These are phyloP conservation scores for Tetrahymena borealis DNA, from an alignment of 73 alveolate species.

Conservation along the genomic window DNA sequence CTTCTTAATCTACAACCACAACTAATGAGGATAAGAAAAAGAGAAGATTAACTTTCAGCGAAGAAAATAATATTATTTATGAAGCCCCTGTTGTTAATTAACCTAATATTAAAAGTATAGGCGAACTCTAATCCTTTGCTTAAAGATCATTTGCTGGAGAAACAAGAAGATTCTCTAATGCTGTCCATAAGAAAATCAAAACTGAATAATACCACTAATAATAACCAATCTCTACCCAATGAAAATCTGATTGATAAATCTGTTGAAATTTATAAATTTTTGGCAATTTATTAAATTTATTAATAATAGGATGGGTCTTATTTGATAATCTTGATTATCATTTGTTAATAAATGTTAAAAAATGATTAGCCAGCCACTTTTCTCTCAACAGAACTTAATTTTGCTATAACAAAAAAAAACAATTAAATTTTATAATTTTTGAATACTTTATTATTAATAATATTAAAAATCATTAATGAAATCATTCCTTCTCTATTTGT, in stretches of 20 bases:
- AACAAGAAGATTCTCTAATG: not conserved
- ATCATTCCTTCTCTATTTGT: too few species aligned
- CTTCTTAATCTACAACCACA: not conserved
- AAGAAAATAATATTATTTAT: not conserved
- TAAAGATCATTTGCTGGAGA: not conserved
- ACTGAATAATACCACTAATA: not conserved
- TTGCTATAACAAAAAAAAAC: too few species aligned
- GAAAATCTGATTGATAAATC: not conserved
- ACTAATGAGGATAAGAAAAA: not conserved
- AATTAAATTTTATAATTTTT: too few species aligned
- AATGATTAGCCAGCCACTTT: too few species aligned
- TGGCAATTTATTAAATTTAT: too few species aligned
- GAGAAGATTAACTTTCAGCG: not conserved
- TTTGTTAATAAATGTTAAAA: too few species aligned
- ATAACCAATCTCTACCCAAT: not conserved
- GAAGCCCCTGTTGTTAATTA: not conserved
- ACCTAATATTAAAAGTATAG: not conserved
- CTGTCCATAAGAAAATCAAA: not conserved
- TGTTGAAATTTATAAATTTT: too few species aligned
- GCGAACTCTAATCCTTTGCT: not conserved
- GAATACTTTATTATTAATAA: too few species aligned
- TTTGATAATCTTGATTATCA: too few species aligned
- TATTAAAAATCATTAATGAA: too few species aligned
- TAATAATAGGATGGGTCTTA: too few species aligned
- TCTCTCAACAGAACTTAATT: too few species aligned